A percentile compares a stretch with the other conserved stretches of the same genome.
Evolutionary conservation across 495 filamentous ascomycete species (phyloP).

Genomic region (Trichoderma gamsii): DNA sequence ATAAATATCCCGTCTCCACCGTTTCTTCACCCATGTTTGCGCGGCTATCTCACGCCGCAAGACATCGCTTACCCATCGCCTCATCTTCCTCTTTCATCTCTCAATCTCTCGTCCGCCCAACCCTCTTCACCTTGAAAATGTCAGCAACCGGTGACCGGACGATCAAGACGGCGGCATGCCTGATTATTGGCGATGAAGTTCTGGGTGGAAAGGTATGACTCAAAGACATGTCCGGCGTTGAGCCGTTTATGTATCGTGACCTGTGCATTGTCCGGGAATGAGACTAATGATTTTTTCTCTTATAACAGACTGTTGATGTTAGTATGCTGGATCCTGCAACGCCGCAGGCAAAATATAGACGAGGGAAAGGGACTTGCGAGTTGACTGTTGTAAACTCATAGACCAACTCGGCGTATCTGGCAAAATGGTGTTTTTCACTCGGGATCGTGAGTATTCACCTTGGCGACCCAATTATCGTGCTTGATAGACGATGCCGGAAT

Average conservation of each 20-base stretch:
- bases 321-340: not conserved
- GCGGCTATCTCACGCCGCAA: constrained; percentile 64
- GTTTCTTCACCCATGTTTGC: constrained; percentile 57
- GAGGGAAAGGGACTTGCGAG: constrained; percentile 49
- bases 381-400: constrained; percentile 31
- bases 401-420: constrained; percentile 88
- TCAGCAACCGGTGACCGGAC: constrained; percentile 48
- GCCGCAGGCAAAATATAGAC: not conserved
- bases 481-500: not conserved
- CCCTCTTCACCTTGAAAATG: not conserved
- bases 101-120: constrained; percentile 14
- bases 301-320: constrained; percentile 25
- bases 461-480: not conserved
- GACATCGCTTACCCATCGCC: constrained; percentile 62
- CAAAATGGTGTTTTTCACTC: constrained; percentile 86
- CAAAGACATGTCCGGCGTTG: not conserved
- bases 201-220: constrained; percentile 81
- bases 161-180: constrained; percentile 85
- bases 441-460: constrained; percentile 55
- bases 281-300: not conserved
- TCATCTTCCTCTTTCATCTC: constrained; percentile 18
- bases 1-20: not conserved
- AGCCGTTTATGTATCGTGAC: too few species aligned
- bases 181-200: constrained; percentile 96
- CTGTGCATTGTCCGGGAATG: not conserved